Conservation (phyloP, 148 eudicot species). For the Vaccinium darrowii region DNA sequence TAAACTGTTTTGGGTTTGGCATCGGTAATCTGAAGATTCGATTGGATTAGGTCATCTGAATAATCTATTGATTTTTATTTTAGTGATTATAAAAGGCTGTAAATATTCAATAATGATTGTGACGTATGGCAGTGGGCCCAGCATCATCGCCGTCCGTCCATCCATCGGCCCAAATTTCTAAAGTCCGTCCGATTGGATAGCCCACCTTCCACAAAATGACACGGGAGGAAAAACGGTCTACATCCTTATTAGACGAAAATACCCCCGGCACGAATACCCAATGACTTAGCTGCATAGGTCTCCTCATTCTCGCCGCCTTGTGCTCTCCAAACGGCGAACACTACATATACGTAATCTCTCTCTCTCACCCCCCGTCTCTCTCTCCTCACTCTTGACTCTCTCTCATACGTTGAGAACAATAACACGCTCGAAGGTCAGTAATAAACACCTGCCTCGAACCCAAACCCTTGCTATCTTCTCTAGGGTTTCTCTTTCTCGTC, state of each 20-base stretch:
- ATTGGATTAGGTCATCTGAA: no score
- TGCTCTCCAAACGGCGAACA: not conserved
- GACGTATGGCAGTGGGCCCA: not conserved
- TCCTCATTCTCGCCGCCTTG: conserved; percentile 8
- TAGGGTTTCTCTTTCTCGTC: conserved; percentile 14
- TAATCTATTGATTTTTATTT: no score
- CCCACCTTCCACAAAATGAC: not conserved
- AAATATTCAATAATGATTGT: not conserved
- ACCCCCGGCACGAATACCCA: conserved; percentile 7
- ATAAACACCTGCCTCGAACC: no score
- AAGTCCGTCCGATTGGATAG: not conserved
- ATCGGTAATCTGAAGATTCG: no score
- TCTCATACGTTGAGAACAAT: not conserved
- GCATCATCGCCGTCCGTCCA: not conserved
- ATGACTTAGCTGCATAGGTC: conserved; percentile 2
- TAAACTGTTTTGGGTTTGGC: no score
- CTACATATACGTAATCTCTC: not conserved
- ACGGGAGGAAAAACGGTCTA: not conserved
- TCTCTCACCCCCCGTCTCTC: not conserved
- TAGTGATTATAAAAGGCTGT: no score
- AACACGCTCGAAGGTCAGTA: not conserved
- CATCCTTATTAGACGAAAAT: not conserved
- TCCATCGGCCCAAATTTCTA: not conserved
- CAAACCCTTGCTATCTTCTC: not conserved
- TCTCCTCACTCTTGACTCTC: not conserved